These are phyloP conservation scores for Neurospora sublineolata DNA, from an alignment of 495 filamentous ascomycete genomes.

Conservation along the genomic window DNA sequence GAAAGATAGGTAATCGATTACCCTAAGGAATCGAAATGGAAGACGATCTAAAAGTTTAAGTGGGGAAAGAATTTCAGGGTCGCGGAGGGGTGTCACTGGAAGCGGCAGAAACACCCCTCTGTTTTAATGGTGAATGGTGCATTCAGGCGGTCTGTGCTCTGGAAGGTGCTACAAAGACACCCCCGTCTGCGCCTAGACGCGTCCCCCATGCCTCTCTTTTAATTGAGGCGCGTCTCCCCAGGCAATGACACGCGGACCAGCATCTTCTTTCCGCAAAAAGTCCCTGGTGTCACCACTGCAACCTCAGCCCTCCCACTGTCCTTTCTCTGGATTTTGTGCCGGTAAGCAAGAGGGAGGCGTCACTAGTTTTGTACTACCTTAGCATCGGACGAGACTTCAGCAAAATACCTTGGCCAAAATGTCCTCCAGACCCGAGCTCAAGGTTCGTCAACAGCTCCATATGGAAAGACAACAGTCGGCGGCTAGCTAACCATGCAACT, in stretches of 20 bases:
- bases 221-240: conserved; percentile 19
- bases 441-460: conserved; percentile 39
- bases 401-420: conserved; percentile 34
- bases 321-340: background rate
- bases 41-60: background rate
- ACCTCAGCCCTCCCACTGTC: background rate
- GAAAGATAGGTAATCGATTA: too few species aligned
- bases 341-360: background rate
- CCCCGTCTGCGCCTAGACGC: conserved; percentile 5
- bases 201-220: conserved; percentile 9
- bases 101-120: background rate
- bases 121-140: background rate
- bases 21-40: background rate
- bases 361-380: background rate
- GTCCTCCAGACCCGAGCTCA: conserved; percentile 86
- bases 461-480: background rate
- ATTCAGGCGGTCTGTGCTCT: background rate
- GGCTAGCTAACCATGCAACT: conserved; percentile 5
- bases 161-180: background rate
- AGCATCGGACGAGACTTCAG: background rate
- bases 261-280: background rate
- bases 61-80: background rate
- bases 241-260: background rate
- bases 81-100: background rate
- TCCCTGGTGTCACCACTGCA: background rate